Percentiles rank a stretch among this genome's conserved stretches.
phyloP scores from a whole-genome alignment of 2,329 filamentous ascomycete species.

The Orbilia quercus region DNA sequence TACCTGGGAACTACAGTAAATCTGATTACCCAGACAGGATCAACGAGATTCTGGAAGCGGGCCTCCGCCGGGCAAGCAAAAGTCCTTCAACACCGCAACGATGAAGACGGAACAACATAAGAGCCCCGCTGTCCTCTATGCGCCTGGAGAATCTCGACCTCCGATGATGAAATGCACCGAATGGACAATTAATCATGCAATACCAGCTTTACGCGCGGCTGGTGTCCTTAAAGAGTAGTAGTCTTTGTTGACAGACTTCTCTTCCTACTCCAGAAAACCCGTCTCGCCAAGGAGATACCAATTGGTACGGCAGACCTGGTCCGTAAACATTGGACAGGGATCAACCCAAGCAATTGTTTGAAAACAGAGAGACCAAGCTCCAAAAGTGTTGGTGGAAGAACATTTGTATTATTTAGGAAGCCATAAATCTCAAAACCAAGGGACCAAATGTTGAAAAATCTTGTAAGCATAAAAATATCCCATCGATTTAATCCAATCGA shows the following conservation, averaged over 20 bases:
- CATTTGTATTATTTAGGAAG: too few relatives aligned
- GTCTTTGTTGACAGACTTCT: too few relatives aligned
- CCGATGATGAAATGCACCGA: conserved; percentile 19
- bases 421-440: too few relatives aligned
- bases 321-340: too few relatives aligned
- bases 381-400: too few relatives aligned
- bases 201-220: conserved; percentile 16
- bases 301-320: neutral
- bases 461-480: too few relatives aligned
- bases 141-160: conserved; percentile 17
- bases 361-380: neutral
- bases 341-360: too few relatives aligned
- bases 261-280: too few relatives aligned
- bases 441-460: too few relatives aligned
- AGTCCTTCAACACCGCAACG: conserved; percentile 26
- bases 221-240: conserved; percentile 11
- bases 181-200: conserved; percentile 36
- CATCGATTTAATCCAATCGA: neutral
- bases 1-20: conserved; percentile 6
- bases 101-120: conserved; percentile 48
- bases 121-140: conserved; percentile 32
- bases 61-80: conserved; percentile 16
- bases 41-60: conserved; percentile 10
- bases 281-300: too few relatives aligned
- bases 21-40: conserved; percentile 28